Evolutionary conservation across 2,329 filamentous ascomycete genomes (phyloP), one percentile per base, ranked within the genome.

Genomic region (Aspergillus ochraceus): DNA sequence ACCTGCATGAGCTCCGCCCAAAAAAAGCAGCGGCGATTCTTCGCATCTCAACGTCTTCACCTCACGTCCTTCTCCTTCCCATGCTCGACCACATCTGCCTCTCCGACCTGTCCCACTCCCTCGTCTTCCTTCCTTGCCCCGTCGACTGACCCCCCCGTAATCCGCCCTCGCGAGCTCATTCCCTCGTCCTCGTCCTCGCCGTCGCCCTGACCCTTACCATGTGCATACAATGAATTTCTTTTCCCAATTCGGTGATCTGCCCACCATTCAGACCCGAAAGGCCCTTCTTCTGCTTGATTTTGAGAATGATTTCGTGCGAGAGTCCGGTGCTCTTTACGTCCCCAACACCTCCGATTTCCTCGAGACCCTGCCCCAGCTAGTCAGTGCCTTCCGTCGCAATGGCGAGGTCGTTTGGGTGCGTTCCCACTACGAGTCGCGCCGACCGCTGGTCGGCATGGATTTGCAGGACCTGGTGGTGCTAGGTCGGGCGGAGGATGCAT

Each of bases 381-480:
- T 88, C 47, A 83, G 84, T 11, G 84, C 84, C 17, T 97, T 98
- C 70, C 90, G 94, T 64, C 80, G 84, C 52, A 82, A 84, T 26
- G 89, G 89, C 29, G 84, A 88, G 69, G 84, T 98, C 30, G 87
- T 98, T 68, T 98, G 93, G 93, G 85, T 96, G 30, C 88, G 88
- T 59, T 92, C 90, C 47, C 82, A 89, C 64, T 95, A 90, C 69
- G 85, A 88, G 55, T 78, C 81, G n/a, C 82, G 83, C 32, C 84
- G 88, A 32, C 78, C 85, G 4, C 76, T 83, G 26, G 81, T 86
- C 51, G 83, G 83, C 55, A 74, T 76, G 45, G 76, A 79, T 14
- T 80, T 77, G 30, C 81, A 81, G 52, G 79, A 72, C 24, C 79
- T 63, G 76, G 81, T 70, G 70, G 76, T 66, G 67, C 79, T 66